Base-by-base conservation (phyloP, 495 filamentous ascomycete species). In the Penicillium waksmanii region DNA sequence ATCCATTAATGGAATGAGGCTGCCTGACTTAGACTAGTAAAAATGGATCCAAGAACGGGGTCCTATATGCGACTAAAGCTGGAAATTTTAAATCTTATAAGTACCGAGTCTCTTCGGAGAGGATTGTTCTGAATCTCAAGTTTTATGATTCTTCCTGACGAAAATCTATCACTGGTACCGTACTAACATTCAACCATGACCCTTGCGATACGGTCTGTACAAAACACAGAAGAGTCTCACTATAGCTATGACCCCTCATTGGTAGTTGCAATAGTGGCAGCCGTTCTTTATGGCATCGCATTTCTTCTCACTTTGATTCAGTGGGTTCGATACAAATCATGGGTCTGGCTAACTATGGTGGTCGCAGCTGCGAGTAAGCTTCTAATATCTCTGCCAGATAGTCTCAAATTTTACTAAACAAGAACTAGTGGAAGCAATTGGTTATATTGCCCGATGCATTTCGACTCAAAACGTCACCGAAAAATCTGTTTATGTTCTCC, bases 191-290 rank as follows among this genome's bases (percentile, higher is more conserved):
- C 5, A 44, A 44, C n/a, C 4, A 44, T 44, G 42, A 10, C 15
- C 13, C n/a, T 44, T 17, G 42, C 8, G 42, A 44, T 19, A 44
- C 13, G 42, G n/a, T 44, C 42, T 17, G 5, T 18, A 2, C 42
- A 44, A 18, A 3, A 44, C 8, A 7, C 42, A 13, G 6, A 19
- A 17, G 15, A 17, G 17, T 44, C 42, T 44, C 42, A n/a, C 42
- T 85, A 83, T 70, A 62, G 76, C 17, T 86, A 85, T 60, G 19
- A 80, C 10, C 82, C 83, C 6, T 83, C 77, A 0, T 33, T 81
- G 5, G 63, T 71, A 7, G 80, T 78, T 2, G 80, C 83, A 8
- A 66, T 73, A 7, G 70, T 85, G 31, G 82, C 85, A 55, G 64
- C 65, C 47, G 68, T 77, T 18, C 68, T 87, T 25, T 88, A 85